These are phyloP conservation scores for Hypoxylon rubiginosum DNA, from an alignment of 2,329 filamentous ascomycete species.

Conservation along the genomic window DNA sequence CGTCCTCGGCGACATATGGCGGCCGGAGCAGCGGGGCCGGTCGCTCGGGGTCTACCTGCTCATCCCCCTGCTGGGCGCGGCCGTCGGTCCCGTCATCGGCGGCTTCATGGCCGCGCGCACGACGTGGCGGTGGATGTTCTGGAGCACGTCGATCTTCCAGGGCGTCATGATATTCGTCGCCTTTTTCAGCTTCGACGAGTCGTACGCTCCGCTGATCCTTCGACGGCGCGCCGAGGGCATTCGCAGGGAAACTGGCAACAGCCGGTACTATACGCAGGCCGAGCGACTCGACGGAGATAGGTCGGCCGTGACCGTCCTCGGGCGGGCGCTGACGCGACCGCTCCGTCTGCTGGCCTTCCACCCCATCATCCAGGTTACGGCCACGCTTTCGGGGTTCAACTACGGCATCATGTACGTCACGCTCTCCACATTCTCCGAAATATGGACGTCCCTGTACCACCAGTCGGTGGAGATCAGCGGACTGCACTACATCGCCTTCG, in stretches of 20 bases:
- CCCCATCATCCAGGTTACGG: slow-evolving; percentile 70
- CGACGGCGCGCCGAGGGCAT: slow-evolving; percentile 46
- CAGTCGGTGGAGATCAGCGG: slow-evolving; percentile 70
- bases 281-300: slow-evolving; percentile 55
- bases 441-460: slow-evolving; percentile 69
- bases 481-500: slow-evolving; percentile 74
- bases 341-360: slow-evolving; percentile 69
- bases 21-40: slow-evolving; percentile 69
- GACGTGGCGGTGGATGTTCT: slow-evolving; percentile 80
- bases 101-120: slow-evolving; percentile 74
- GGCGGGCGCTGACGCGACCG: slow-evolving; percentile 63
- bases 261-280: slow-evolving; percentile 52
- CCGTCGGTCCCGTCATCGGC: slow-evolving; percentile 74
- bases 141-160: slow-evolving; percentile 70
- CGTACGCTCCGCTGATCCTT: slow-evolving; percentile 30
- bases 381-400: slow-evolving; percentile 68
- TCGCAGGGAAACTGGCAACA: slow-evolving; percentile 51
- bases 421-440: slow-evolving; percentile 70
- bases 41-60: slow-evolving; percentile 71
- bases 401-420: slow-evolving; percentile 75
- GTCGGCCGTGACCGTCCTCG: slow-evolving; percentile 46
- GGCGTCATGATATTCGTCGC: slow-evolving; percentile 69
- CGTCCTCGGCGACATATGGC: slow-evolving; percentile 62
- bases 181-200: slow-evolving; percentile 3
- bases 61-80: slow-evolving; percentile 74